Percentiles rank a stretch among this genome's conserved stretches.
Evolutionary conservation across 2,329 filamentous ascomycete species (phyloP).

Genomic region (Cephalotrichum gorgonifer): DNA sequence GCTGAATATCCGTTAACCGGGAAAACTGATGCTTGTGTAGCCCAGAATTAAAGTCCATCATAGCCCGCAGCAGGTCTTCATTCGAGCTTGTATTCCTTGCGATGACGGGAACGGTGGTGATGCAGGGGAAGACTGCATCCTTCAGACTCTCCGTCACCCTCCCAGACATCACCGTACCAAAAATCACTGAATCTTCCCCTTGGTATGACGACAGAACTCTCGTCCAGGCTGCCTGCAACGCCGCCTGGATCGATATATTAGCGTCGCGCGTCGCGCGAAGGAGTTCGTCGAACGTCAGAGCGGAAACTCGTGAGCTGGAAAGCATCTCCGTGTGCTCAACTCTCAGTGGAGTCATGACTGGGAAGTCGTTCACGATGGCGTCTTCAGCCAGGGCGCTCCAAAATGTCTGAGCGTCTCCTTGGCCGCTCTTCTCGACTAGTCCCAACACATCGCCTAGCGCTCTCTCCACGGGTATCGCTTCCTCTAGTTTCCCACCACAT

Average conservation of each 20-base stretch:
- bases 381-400: slow-evolving; percentile 45
- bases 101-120: slow-evolving; percentile 69
- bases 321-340: slow-evolving; percentile 21
- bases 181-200: slow-evolving; percentile 63
- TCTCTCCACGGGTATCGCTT: slow-evolving; percentile 15
- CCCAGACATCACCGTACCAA: slow-evolving; percentile 73
- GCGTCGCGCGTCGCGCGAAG: slow-evolving; percentile 42
- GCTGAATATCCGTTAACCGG: slow-evolving; percentile 62
- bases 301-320: slow-evolving; percentile 14
- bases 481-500: neutral
- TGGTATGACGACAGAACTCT: slow-evolving; percentile 64
- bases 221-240: slow-evolving; percentile 70
- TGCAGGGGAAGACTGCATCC: slow-evolving; percentile 61
- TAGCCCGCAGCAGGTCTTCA: slow-evolving; percentile 42
- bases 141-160: slow-evolving; percentile 51
- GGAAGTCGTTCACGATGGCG: slow-evolving; percentile 59
- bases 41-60: slow-evolving; percentile 55
- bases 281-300: slow-evolving; percentile 23
- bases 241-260: slow-evolving; percentile 66
- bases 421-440: neutral
- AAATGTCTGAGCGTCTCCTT: slow-evolving; percentile 30
- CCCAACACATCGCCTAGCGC: neutral
- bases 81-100: slow-evolving; percentile 46
- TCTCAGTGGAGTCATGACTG: slow-evolving; percentile 57
- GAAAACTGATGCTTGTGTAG: slow-evolving; percentile 63